phyloP scores from a whole-genome alignment of 2,329 filamentous ascomycete species.

The Didymella pinodella region DNA sequence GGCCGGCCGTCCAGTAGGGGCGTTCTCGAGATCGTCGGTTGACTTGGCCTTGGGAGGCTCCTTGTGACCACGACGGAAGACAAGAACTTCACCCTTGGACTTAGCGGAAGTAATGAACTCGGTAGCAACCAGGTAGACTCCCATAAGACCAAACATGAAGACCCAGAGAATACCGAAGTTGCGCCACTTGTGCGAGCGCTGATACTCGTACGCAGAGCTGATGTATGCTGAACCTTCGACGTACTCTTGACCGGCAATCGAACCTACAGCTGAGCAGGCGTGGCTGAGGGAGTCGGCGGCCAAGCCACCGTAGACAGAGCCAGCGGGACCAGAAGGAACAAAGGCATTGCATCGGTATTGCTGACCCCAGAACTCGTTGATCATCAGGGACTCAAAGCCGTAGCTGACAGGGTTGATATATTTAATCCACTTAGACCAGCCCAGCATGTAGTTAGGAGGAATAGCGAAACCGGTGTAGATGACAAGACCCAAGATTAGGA shows the following conservation, averaged over 20 bases:
- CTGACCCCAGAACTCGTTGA: conserved; percentile 79
- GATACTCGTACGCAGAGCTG: conserved; percentile 45
- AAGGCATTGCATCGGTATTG: conserved; percentile 62
- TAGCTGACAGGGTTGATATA: conserved; percentile 83
- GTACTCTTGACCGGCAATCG: conserved; percentile 47
- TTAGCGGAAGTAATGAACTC: conserved; percentile 59
- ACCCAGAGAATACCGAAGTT: conserved; percentile 58
- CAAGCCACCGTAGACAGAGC: conserved; percentile 50
- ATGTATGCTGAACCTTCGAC: conserved; percentile 54
- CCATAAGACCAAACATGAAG: conserved; percentile 56
- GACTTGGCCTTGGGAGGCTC: conserved; percentile 58
- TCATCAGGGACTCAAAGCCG: conserved; percentile 79
- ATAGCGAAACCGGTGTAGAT: conserved; percentile 72
- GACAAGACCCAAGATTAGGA: conserved; percentile 71
- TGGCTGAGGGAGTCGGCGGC: conserved; percentile 32
- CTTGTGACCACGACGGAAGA: conserved; percentile 58
- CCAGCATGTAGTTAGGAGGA: conserved; percentile 70
- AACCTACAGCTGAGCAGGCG: conserved; percentile 55
- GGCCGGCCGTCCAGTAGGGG: conserved; percentile 40
- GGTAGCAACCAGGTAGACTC: conserved; percentile 54
- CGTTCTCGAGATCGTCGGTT: conserved; percentile 53
- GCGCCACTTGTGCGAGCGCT: conserved; percentile 55
- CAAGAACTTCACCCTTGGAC: conserved; percentile 60
- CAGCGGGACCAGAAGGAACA: conserved; percentile 52
- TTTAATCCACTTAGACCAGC: conserved; percentile 84